phyloP scores from a whole-genome alignment of 306 rosid genomes.

The Astragalus glycyphyllos region DNA sequence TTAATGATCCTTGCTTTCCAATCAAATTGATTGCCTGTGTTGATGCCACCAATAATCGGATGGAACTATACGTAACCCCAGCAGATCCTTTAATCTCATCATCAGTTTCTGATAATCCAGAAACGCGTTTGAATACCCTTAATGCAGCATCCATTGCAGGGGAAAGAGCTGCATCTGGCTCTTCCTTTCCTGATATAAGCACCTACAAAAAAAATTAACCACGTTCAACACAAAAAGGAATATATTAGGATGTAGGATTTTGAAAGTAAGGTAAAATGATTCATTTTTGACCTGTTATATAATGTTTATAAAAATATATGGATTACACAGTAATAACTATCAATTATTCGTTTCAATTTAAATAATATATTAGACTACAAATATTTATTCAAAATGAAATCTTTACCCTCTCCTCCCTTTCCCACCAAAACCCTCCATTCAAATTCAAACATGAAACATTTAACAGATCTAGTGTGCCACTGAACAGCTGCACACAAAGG shows the following conservation, averaged over 20 bases:
- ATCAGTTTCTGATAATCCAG: conserved; percentile 76
- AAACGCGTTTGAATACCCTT: conserved; percentile 77
- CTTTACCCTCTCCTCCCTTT: not conserved
- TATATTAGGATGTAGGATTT: not conserved
- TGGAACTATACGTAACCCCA: conserved; percentile 64
- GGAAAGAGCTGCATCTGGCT: conserved; percentile 67
- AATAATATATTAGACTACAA: not conserved
- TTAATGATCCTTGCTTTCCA: conserved; percentile 87
- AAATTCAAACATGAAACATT: conserved; percentile 16
- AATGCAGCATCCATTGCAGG: conserved; percentile 92
- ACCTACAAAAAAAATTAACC: conserved; percentile 56
- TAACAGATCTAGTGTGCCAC: not conserved
- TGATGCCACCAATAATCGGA: conserved; percentile 80
- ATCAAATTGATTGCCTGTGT: conserved; percentile 90
- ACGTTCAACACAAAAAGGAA: conserved; percentile 28
- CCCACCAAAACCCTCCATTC: not conserved
- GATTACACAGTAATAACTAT: not conserved
- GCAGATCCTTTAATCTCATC: conserved; percentile 54
- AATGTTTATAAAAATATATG: not conserved
- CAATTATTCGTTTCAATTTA: not conserved
- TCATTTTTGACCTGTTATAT: not conserved
- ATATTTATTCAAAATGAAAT: not conserved
- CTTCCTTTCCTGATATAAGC: conserved; percentile 84
- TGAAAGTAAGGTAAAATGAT: not conserved
- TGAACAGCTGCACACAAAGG: conserved; percentile 18